phyloP scores from a whole-genome alignment of 352 stramenopile species.

The Phytophthora brassicae region DNA sequence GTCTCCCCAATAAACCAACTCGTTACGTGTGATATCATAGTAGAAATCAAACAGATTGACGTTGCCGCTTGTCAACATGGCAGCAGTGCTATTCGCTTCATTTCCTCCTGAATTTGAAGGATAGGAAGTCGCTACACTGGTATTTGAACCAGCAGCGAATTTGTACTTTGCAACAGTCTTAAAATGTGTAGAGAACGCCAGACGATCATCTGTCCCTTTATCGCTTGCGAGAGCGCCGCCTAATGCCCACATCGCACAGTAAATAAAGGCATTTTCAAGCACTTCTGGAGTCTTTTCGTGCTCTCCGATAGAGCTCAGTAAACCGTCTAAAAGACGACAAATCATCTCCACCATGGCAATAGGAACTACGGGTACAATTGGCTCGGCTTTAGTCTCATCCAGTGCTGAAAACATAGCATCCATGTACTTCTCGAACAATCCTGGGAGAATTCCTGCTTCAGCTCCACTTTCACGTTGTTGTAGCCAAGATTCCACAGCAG shows the following conservation, averaged over 20 bases:
- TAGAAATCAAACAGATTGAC: constrained; percentile 79
- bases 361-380: constrained; percentile 52
- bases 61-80: constrained; percentile 17
- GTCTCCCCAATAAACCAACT: constrained; percentile 79
- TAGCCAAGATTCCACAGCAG: constrained; percentile 94
- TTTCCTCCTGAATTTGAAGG: neutral
- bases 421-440: constrained; percentile 94
- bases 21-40: constrained; percentile 71
- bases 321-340: constrained; percentile 93
- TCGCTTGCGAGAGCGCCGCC: constrained; percentile 92
- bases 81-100: constrained; percentile 17
- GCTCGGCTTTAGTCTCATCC: constrained; percentile 59
- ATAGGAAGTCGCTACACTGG: neutral
- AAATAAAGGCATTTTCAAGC: constrained; percentile 95
- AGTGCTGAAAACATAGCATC: constrained; percentile 81
- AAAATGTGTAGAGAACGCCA: constrained; percentile 58
- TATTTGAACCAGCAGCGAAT: constrained; percentile 24
- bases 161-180: constrained; percentile 81
- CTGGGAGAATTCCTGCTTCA: constrained; percentile 84
- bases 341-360: constrained; percentile 89
- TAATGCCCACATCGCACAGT: constrained; percentile 95
- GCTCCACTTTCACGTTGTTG: constrained; percentile 72
- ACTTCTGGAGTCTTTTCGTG: constrained; percentile 84
- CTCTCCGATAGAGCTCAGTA: constrained; percentile 77
- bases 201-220: constrained; percentile 57